Base-by-base conservation (phyloP, 176 grass and related monocot species). In the Avena eriantha region DNA sequence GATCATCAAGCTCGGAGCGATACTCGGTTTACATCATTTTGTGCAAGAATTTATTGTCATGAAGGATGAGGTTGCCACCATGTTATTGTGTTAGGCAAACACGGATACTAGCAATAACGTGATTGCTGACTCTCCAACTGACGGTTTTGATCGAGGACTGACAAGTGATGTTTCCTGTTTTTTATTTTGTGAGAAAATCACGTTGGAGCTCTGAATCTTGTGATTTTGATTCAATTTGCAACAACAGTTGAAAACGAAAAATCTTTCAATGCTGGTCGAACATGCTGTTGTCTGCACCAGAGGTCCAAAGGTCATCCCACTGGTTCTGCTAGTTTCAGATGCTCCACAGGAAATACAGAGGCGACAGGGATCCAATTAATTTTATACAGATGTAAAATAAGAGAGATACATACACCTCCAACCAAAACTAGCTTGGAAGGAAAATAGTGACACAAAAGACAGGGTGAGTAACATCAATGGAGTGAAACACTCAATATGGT, bases 401-500 rank as follows among this genome's bases (percentile, higher is more conserved):
- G 26, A 51, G 17, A 81, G 17, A 18, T 51, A 22, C 19, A 82
- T 24, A 35, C 23, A 50, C 11, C 61, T 67, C 17, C 43, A 14
- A 9, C 13, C 29, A 81, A 26, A 67, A 67, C 22, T 82, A 54
- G 10, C 10, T 10, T 50, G 23, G 10, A 50, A 50, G 59, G 5
- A 81, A 49, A 43, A 21, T 4, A 59, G 34, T 0, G 23, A 3
- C 21, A 59, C 36, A 10, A 56, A 33, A 45, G 73, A 72, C 31
- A 41, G 35, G 17, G 23, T 3, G 35, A 43, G 54, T 5, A 36
- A 43, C 54, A 74, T 75, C 41, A 76, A 74, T 11, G 24, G 24
- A 6, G 56, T 16, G 34, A 63, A 84, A n/a, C 31, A 59, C 73
- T 72, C 22, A 74, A 76, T 60, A 84, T 76, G 70, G 49, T 75